Evolutionary conservation across 345 rosid genomes (phyloP), one percentile per base, ranked within the genome.

Genomic region (Carallia brachiata): DNA sequence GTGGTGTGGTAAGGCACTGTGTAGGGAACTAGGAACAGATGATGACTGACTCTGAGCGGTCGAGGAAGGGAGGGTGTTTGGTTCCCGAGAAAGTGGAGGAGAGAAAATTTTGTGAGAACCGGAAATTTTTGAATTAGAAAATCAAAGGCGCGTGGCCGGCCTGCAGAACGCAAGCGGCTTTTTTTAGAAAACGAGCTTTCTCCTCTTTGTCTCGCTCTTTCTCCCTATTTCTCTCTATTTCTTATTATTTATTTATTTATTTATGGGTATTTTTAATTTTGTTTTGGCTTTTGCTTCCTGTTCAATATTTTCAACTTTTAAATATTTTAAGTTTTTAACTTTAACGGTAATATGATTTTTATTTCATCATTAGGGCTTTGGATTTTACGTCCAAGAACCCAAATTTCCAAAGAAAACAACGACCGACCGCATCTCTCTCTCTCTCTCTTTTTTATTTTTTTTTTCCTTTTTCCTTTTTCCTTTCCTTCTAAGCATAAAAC

Each of bases 61-160:
- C 4, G 28, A 13, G 37, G 60, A 37, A 36, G 55, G n/a, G 67
- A 39, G 65, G 66, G 72, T 65, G 83, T 86, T 82, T 74, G 82
- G 76, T 64, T 74, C 57, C 79, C 69, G 67, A 78, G 87, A 76
- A 76, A 77, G 76, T 48, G 79, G 50, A 44, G 0, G 50, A 12
- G 50, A 44, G 50, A 44, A 12, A 44, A 44, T 44, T 44, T 12
- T 4, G 58, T 58, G 64, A 77, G 71, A 68, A 48, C 32, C 58
- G 76, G 70, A 71, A 27, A 56, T 19, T 19, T 23, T 56, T 53
- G 62, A 60, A 70, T 75, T 62, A 69, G 75, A 73, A 77, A 81
- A 78, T 71, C 52, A 56, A 80, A 57, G 66, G 81, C 76, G 72
- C 79, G 85, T 74, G 79, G 76, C 17, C 16, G 79, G 76, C 17